Percentiles rank a stretch among this genome's conserved stretches.
Evolutionary conservation across 1,139 yeast species (phyloP).

Genomic region (Candida tunisiensis): DNA sequence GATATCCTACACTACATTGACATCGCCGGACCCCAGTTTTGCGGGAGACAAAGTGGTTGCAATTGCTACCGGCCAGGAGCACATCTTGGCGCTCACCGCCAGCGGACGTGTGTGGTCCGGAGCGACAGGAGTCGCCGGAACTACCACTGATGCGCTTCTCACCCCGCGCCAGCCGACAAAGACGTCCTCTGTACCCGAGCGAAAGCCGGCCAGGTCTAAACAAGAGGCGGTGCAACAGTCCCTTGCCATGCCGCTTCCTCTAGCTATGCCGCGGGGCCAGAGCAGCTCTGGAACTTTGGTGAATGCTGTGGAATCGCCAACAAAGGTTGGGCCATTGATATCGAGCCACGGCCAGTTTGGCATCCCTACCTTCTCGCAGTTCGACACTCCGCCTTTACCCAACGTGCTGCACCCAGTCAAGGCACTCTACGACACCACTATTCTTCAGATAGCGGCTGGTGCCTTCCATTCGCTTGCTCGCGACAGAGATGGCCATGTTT

Average conservation of each 20-base stretch:
- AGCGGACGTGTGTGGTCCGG: slow-evolving; percentile 51
- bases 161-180: no score
- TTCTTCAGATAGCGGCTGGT: slow-evolving; percentile 56
- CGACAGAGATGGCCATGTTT: slow-evolving; percentile 45
- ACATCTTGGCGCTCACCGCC: slow-evolving; percentile 43
- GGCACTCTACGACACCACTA: slow-evolving; percentile 16
- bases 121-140: no score
- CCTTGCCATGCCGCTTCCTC: no score
- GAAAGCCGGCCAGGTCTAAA: no score
- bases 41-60: slow-evolving; percentile 35
- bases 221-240: no score
- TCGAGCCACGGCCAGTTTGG: slow-evolving; percentile 68
- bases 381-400: slow-evolving; percentile 29
- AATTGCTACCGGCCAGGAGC: slow-evolving; percentile 46
- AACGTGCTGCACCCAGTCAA: slow-evolving; percentile 21
- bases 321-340: slow-evolving; percentile 2
- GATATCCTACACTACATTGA: no score
- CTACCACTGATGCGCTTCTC: no score
- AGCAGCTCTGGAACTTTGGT: no score
- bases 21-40: no score
- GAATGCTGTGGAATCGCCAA: no score
- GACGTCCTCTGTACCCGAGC: no score
- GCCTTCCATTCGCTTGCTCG: slow-evolving; percentile 51
- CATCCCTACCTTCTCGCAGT: slow-evolving; percentile 52
- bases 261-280: no score